A percentile compares a stretch with the other conserved stretches of the same genome.
Conservation (phyloP, 768 basidiomycete species). For the Strobilomyces dryophilus region DNA sequence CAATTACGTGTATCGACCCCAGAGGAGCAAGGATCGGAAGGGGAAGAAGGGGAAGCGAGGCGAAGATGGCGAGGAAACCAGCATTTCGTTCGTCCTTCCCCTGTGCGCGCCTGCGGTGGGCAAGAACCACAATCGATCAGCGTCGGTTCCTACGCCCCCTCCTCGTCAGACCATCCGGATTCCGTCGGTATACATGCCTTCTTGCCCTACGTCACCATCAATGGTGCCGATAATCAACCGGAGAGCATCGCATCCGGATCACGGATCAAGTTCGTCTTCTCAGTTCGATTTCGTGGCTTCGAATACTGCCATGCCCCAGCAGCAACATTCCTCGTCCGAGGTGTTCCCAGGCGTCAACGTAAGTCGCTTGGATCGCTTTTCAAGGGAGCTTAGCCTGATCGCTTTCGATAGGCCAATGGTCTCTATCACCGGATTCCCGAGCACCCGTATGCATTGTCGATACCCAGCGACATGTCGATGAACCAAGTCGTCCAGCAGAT, state of each 20-base stretch:
- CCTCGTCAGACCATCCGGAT: constrained; percentile 68
- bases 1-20: constrained; percentile 75
- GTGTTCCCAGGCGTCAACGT: constrained; percentile 37
- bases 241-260: constrained; percentile 50
- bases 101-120: constrained; percentile 36
- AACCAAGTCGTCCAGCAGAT: constrained; percentile 42
- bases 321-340: constrained; percentile 32
- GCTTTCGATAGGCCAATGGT: constrained; percentile 39
- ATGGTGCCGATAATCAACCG: constrained; percentile 53
- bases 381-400: constrained; percentile 4
- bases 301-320: constrained; percentile 39
- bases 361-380: constrained; percentile 20
- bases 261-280: constrained; percentile 39
- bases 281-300: constrained; percentile 55
- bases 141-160: constrained; percentile 60
- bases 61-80: constrained; percentile 46
- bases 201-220: constrained; percentile 62
- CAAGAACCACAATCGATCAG: constrained; percentile 44
- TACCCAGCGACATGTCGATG: constrained; percentile 34
- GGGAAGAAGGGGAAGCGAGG: constrained; percentile 39
- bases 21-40: constrained; percentile 48
- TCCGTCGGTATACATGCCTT: constrained; percentile 59
- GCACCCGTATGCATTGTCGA: constrained; percentile 41
- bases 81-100: constrained; percentile 45
- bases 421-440: constrained; percentile 49